These are phyloP conservation scores for Kwoniella dendrophila DNA, from an alignment of 768 basidiomycete species.

Conservation along the genomic window DNA sequence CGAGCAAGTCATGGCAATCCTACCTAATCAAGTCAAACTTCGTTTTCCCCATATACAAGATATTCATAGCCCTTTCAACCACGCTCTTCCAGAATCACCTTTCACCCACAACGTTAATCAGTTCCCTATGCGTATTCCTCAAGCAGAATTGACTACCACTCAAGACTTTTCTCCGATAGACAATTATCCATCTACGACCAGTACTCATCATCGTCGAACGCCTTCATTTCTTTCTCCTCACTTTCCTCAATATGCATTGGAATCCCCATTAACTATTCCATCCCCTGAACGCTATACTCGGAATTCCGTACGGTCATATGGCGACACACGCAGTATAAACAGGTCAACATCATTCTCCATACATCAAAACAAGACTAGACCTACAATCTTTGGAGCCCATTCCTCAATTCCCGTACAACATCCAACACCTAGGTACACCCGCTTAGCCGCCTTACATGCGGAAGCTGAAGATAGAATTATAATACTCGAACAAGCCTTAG, in stretches of 20 bases:
- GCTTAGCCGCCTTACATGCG: slow-evolving; percentile 20
- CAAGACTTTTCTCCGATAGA: slow-evolving; percentile 12
- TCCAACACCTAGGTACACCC: slow-evolving; percentile 18
- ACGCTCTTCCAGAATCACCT: neutral
- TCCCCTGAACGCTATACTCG: slow-evolving; percentile 4
- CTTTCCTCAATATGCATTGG: slow-evolving; percentile 3
- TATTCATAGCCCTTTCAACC: neutral
- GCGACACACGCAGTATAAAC: neutral
- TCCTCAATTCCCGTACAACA: slow-evolving; percentile 1
- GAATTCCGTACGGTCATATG: neutral
- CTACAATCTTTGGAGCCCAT: slow-evolving; percentile 6
- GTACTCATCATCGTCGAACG: neutral
- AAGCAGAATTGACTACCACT: neutral
- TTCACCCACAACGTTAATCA: neutral
- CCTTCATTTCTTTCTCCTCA: neutral
- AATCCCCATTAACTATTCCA: slow-evolving; percentile 2
- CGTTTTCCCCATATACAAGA: slow-evolving; percentile 19
- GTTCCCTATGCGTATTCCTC: neutral
- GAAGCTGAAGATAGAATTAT: slow-evolving; percentile 37
- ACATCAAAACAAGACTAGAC: slow-evolving; percentile 4
- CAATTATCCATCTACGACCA: slow-evolving; percentile 11
- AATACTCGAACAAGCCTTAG: slow-evolving; percentile 36
- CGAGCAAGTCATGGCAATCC: slow-evolving; percentile 29
- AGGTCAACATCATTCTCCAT: neutral
- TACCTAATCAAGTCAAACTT: slow-evolving; percentile 23